A percentile compares a stretch with the other conserved stretches of the same genome.
Evolutionary conservation across 768 basidiomycete species (phyloP).

Genomic region (Agrocybe praecox): DNA sequence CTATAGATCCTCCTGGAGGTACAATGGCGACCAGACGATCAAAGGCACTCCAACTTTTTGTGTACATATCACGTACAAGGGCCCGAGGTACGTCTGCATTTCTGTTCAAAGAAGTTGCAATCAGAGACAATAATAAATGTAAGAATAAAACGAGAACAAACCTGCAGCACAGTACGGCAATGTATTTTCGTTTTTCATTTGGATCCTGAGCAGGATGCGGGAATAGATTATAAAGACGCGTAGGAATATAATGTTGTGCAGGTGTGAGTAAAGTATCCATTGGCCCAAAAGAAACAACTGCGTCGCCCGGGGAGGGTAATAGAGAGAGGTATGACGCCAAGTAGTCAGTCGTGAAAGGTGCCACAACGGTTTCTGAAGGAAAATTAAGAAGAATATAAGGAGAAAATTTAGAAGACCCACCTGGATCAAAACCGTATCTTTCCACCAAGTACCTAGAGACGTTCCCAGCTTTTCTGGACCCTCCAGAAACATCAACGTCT

Average conservation of each 20-base stretch:
- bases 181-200: constrained; percentile 72
- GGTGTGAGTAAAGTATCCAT: constrained; percentile 80
- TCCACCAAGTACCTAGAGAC: constrained; percentile 78
- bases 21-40: constrained; percentile 87
- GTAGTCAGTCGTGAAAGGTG: constrained; percentile 78
- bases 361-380: constrained; percentile 63
- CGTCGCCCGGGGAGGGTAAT: constrained; percentile 70
- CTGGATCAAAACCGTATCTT: constrained; percentile 79
- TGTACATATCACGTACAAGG: constrained; percentile 88
- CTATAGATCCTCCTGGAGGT: constrained; percentile 88
- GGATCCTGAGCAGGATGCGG: constrained; percentile 85
- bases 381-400: background rate
- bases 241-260: constrained; percentile 74
- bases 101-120: constrained; percentile 33
- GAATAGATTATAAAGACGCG: constrained; percentile 70
- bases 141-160: constrained; percentile 26
- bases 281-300: constrained; percentile 78
- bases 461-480: constrained; percentile 62
- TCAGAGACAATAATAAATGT: background rate
- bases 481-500: constrained; percentile 74
- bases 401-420: constrained; percentile 33
- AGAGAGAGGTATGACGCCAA: constrained; percentile 79
- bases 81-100: constrained; percentile 87
- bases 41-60: constrained; percentile 92
- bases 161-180: constrained; percentile 74